Base-by-base conservation (phyloP, 371 early-diverging fungal species). In the Rhizopus stolonifer region DNA sequence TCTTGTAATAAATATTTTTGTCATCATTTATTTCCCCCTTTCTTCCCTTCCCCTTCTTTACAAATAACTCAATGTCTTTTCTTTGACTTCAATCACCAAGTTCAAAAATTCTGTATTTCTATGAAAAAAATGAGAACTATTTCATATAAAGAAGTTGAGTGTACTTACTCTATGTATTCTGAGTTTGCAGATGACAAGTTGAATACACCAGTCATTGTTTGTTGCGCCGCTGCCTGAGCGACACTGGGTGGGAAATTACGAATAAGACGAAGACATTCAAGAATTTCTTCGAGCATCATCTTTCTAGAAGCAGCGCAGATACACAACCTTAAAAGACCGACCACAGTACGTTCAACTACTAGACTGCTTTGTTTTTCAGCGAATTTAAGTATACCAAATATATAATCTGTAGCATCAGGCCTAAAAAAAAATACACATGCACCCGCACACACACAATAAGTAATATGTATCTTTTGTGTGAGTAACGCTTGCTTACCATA, bases 191-290 rank as follows among this genome's bases (percentile, higher is more conserved):
- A 64, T 10, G 76, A 75, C 17, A 91, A 57, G 50, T 75, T 81
- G 49, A 85, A 69, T 17, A 93, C 75, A 32, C 91, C 93, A 1
- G 92, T 87, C 86, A 87, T 88, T 74, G 87, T 78, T 60, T 87
- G 90, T 52, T 89, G 90, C 6, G 82, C 87, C 14, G 91, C 84
- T 29, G 79, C 74, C 33, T 81, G 81, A 13, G 88, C 78, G 9
- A 85, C 75, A 25, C 86, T 83, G 5, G 75, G 76, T 5, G 90
- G 87, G 48, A 90, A 72, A 39, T 77, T 72, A 9, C 73, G 75
- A 26, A 92, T 59, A 1, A 84, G 56, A 34, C 83, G 74, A 52
- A 92, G 59, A 22, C 87, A 79, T 33, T 83, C 69, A 8, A 89
- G 61, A 6, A 91, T 82, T 29, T 85, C 81, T 24, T 74, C 70